phyloP scores from a whole-genome alignment of 495 filamentous ascomycete species.

The Parachaetomium inaequale region DNA sequence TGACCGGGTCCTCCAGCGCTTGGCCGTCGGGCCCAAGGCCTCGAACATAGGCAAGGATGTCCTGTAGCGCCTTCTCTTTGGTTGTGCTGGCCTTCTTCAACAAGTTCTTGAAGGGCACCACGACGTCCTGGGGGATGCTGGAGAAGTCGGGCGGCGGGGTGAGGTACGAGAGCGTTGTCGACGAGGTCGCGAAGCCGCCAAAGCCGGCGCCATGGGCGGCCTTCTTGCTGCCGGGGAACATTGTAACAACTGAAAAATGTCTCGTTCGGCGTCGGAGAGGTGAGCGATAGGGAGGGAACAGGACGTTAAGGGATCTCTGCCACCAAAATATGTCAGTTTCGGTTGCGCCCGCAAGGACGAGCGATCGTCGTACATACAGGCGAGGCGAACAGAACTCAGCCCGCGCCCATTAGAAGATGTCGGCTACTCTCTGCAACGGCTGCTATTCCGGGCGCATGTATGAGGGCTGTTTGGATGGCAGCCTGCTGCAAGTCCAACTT shows the following conservation, averaged over 20 bases:
- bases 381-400: too few relatives aligned
- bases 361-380: background rate
- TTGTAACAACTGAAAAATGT: background rate
- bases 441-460: too few relatives aligned
- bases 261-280: background rate
- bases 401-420: too few relatives aligned
- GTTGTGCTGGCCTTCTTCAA: conserved; percentile 91
- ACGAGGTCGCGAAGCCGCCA: conserved; percentile 39
- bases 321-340: background rate
- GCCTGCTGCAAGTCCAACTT: background rate
- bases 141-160: conserved; percentile 80
- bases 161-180: conserved; percentile 72
- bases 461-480: too few relatives aligned
- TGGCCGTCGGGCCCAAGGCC: conserved; percentile 44
- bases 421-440: too few relatives aligned
- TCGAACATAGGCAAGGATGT: conserved; percentile 64
- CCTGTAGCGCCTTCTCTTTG: conserved; percentile 88
- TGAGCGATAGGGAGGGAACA: background rate
- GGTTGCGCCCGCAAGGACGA: background rate
- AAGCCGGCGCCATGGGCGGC: conserved; percentile 13
- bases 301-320: background rate
- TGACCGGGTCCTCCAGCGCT: conserved; percentile 67
- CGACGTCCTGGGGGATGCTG: conserved; percentile 70
- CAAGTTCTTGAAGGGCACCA: conserved; percentile 87
- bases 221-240: conserved; percentile 4